Conservation (phyloP, 805 yeast genomes). For the Myxozyma lipomycoides region DNA sequence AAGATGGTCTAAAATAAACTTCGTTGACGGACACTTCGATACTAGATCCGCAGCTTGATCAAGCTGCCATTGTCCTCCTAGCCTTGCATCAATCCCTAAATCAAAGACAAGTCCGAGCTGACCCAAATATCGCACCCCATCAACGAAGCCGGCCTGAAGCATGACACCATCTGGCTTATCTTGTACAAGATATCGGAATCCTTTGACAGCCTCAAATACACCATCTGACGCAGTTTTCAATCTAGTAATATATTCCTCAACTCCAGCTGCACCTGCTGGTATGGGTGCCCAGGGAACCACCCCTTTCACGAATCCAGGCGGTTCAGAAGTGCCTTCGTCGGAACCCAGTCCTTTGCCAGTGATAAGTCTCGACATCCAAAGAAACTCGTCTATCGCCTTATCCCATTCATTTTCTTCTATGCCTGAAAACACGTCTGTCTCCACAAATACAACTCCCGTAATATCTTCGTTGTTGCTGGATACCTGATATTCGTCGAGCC, state of each 20-base stretch:
- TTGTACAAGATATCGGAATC: constrained; percentile 45
- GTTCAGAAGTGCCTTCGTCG: constrained; percentile 1
- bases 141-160: constrained; percentile 34
- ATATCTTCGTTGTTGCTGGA: constrained; percentile 18
- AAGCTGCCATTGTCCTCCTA: constrained; percentile 43
- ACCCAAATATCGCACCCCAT: constrained; percentile 39
- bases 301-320: constrained; percentile 29
- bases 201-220: constrained; percentile 34
- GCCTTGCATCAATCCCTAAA: constrained; percentile 43
- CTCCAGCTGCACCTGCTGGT: constrained; percentile 35
- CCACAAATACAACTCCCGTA: constrained; percentile 39
- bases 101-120: constrained; percentile 39
- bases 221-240: constrained; percentile 23
- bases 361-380: constrained; percentile 30
- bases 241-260: constrained; percentile 22
- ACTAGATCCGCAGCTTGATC: constrained; percentile 39
- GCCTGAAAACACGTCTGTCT: constrained; percentile 37
- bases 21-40: constrained; percentile 33
- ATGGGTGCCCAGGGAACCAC: constrained; percentile 49
- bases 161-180: constrained; percentile 43
- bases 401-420: constrained; percentile 32
- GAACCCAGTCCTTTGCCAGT: background rate
- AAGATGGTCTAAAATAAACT: constrained; percentile 43
- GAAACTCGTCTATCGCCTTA: constrained; percentile 35
- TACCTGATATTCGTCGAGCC: constrained; percentile 34